These are phyloP conservation scores for Chenopodium album DNA, from an alignment of 148 eudicot genomes.

Conservation along the genomic window DNA sequence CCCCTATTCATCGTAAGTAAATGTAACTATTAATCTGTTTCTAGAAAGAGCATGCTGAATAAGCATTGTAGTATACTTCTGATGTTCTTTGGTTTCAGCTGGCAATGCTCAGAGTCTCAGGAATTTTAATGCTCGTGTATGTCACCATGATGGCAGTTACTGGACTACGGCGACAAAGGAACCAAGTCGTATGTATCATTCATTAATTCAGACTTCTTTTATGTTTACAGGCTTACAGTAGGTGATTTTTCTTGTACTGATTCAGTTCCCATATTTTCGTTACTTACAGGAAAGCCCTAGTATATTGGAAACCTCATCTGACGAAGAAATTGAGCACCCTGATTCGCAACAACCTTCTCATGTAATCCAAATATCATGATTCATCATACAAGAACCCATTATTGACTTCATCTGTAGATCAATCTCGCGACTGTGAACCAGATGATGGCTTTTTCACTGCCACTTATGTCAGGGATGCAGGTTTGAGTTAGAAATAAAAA, in stretches of 20 bases:
- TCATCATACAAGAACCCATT: background rate
- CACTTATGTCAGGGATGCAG: background rate
- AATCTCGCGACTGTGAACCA: background rate
- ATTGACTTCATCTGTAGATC: background rate
- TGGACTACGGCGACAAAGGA: conserved; percentile 32
- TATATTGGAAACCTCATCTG: conserved; percentile 13
- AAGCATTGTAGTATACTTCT: background rate
- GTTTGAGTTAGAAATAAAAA: conserved; percentile 2
- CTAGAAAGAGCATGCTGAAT: background rate
- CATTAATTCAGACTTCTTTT: background rate
- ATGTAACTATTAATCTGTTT: background rate
- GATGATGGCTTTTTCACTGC: background rate
- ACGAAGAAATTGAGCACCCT: conserved; percentile 21
- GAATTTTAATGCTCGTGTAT: conserved; percentile 36
- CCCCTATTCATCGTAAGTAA: conserved; percentile 63
- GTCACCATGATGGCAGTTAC: conserved; percentile 35
- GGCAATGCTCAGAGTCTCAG: conserved; percentile 29
- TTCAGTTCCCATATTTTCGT: background rate
- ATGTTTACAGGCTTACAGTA: background rate
- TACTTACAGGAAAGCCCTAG: conserved; percentile 20
- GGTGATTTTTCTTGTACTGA: background rate
- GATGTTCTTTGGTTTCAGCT: conserved; percentile 24
- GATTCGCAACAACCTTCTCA: conserved; percentile 20
- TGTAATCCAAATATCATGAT: conserved; percentile 29
- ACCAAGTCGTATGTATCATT: conserved; percentile 23